Percentiles rank a stretch among this genome's conserved stretches.
phyloP scores from a whole-genome alignment of 140 eudicot species.

The Bidens hawaiensis region DNA sequence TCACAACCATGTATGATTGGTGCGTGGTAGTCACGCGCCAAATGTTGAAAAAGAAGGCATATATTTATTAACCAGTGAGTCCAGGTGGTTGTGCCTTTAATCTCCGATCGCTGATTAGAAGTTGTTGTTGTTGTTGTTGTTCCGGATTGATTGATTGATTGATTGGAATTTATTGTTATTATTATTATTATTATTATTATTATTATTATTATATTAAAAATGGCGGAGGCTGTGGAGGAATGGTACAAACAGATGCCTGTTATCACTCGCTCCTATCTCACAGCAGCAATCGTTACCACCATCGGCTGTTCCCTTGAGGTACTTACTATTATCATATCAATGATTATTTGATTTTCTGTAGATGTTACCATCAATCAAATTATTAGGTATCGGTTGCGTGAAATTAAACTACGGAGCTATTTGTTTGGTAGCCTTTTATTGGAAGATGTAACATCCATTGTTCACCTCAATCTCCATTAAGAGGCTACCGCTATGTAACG shows the following conservation, averaged over 20 bases:
- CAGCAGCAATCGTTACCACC: conserved; percentile 85
- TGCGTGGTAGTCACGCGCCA: conserved; percentile 7
- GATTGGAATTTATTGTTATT: too few relatives aligned
- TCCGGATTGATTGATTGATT: background rate
- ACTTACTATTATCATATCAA: background rate
- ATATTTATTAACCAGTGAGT: too few relatives aligned
- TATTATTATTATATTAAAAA: conserved; percentile 20
- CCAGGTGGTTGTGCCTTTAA: conserved; percentile 13
- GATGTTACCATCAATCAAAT: background rate
- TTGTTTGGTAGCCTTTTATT: too few relatives aligned
- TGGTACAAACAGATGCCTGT: too few relatives aligned
- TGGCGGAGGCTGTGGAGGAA: conserved; percentile 99
- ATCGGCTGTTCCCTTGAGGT: conserved; percentile 95
- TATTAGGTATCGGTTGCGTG: too few relatives aligned
- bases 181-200: too few relatives aligned
- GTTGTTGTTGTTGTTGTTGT: conserved; percentile 16
- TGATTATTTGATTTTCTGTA: conserved; percentile 11
- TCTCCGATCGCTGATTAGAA: conserved; percentile 8
- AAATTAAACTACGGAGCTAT: too few relatives aligned
- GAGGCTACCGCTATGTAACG: too few relatives aligned
- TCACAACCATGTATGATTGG: conserved; percentile 28
- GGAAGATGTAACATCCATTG: too few relatives aligned
- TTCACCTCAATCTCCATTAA: too few relatives aligned
- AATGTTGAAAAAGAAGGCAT: too few relatives aligned
- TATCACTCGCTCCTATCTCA: conserved; percentile 87